Base-by-base conservation (phyloP, 306 rosid species). In the Luffa aegyptiaca region DNA sequence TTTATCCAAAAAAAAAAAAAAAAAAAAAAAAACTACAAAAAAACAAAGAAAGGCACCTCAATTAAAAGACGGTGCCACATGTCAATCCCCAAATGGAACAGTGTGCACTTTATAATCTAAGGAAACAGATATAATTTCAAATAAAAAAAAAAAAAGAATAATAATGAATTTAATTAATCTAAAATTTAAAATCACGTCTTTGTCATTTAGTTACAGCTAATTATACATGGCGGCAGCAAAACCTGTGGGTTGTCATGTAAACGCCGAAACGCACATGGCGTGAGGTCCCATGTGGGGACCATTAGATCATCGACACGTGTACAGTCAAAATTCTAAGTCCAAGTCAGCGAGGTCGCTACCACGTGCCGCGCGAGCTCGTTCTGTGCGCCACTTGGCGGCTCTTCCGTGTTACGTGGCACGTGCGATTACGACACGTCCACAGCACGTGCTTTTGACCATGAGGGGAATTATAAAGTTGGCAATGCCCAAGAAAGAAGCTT, bases 41-140 rank as follows among this genome's bases (percentile, higher is more conserved):
- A 49, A 72, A 6, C 16, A 65, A 2, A 3, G 14, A 66, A 46
- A 11, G 20, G 12, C 57, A 26, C 14, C 78, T 74, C 62, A 74
- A 45, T 74, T 74, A 74, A 74, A 51, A 74, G 78, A 3, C 78
- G 78, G 78, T 74, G 78, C 62, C 62, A 74, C 9, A 2, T 35
- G 78, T 74, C 59, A 16, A 13, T 7, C 0, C 4, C 2, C 2
- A 31, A 8, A 14, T 14, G 31, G 62, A 73, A 56, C 0, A 49
- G 45, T 74, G 61, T 74, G 31, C 42, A 33, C 45, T 49, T 74
- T 74, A 31, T 49, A 49, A 49, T 74, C 62, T 8, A 42, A 21
- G 44, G n/a, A n/a, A n/a, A n/a, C n/a, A n/a, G n/a, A n/a, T n/a
- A n/a, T n/a, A 8, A 56, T 5, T 16, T 18, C 17, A 18, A 56